phyloP scores from a whole-genome alignment of 2,329 filamentous ascomycete genomes.

The Aspergillus fumigatus region DNA sequence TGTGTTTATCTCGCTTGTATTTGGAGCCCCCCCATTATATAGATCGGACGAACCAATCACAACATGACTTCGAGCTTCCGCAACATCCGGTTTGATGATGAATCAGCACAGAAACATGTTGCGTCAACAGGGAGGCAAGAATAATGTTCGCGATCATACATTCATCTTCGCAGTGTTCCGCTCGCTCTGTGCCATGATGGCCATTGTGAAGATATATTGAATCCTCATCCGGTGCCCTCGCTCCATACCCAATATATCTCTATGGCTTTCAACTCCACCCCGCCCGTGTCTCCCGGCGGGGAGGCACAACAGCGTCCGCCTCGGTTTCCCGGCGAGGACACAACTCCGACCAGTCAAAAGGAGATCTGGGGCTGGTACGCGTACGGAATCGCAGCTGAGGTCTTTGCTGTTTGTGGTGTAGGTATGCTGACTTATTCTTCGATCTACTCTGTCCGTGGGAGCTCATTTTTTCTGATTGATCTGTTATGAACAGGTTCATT shows the following conservation, averaged over 20 bases:
- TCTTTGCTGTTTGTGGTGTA: slow-evolving; percentile 83
- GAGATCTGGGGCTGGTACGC: slow-evolving; percentile 89
- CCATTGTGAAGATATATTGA: not conserved
- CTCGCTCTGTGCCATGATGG: slow-evolving; percentile 10
- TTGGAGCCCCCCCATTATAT: not conserved
- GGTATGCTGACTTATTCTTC: slow-evolving; percentile 37
- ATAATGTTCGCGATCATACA: not conserved
- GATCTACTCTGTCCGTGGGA: not conserved
- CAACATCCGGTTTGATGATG: slow-evolving; percentile 12
- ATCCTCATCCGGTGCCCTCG: not conserved
- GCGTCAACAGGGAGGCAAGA: not conserved
- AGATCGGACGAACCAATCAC: not conserved
- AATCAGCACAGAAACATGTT: not conserved
- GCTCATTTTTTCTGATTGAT: not conserved
- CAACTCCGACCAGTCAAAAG: slow-evolving; percentile 71
- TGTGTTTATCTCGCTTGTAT: not conserved
- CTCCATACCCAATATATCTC: not conserved
- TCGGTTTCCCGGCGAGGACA: slow-evolving; percentile 76
- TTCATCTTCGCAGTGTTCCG: not conserved
- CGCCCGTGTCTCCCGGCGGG: slow-evolving; percentile 12
- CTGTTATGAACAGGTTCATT: slow-evolving; percentile 62
- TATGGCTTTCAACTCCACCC: slow-evolving; percentile 11
- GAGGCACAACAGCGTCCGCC: slow-evolving; percentile 32
- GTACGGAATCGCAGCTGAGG: slow-evolving; percentile 91
- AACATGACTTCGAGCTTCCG: slow-evolving; percentile 5